Evolutionary conservation across 495 filamentous ascomycete species (phyloP), one percentile per base, ranked within the genome.

Genomic region (Neohortaea acidophila): DNA sequence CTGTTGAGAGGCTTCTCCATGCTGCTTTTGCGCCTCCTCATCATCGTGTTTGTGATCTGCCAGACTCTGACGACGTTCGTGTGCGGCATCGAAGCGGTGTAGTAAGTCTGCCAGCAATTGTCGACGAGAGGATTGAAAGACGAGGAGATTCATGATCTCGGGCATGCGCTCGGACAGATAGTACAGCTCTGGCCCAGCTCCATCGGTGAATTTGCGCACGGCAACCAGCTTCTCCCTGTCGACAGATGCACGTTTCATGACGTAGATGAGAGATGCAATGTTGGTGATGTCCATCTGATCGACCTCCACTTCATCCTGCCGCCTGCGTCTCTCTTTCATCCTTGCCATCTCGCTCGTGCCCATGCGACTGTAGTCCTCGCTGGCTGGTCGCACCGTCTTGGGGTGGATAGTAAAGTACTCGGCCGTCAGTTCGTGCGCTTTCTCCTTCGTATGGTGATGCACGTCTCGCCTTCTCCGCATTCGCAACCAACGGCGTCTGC

Each of bases 191-290:
- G 87, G 81, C 2, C 77, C 76, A 17, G 74, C 81, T 21, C 85
- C 65, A n/a, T 73, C 60, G 3, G 94, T 57, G 55, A 94, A 99
- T 37, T 66, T 78, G 41, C 73, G 71, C 20, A 94, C 64, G 0
- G 73, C 79, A 41, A 84, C 76, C 35, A 87, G 71, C 59, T 84
- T 94, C 61, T 96, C 85, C 9, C 91, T 69, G 52, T 99, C 91
- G 31, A 99, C 80, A 1, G 79, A 65, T 1, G 75, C 70, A 33
- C 55, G 57, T 44, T 74, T 76, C 37, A 96, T 53, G 2, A 68
- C 66, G 23, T 49, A 47, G 61, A 87, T 65, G 27, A 94, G 63
- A 7, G 65, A 62, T 1, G 68, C 69, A 3, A 85, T 71, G 53
- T 84, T 68, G 9, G 56, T 59, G 33, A 91, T 79, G 26, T 77